Percentiles rank a stretch among this genome's conserved stretches.
Conservation (phyloP, 148 eudicot species). For the Dysphania ambrosioides region DNA sequence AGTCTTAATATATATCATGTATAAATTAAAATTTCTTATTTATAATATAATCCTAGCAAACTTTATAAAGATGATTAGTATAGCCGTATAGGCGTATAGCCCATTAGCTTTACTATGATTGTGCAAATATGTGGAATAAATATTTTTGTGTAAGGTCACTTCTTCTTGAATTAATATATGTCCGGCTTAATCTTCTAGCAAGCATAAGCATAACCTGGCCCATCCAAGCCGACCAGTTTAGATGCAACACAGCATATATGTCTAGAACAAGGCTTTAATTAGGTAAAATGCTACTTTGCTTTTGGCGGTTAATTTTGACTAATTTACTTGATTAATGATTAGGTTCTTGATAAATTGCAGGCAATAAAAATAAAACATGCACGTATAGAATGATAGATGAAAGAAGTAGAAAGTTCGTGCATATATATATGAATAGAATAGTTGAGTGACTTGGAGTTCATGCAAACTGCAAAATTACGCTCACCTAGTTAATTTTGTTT, state of each 20-base stretch:
- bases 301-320: conserved; percentile 6
- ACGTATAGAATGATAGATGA: background rate
- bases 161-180: too few relatives aligned
- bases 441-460: background rate
- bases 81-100: too few relatives aligned
- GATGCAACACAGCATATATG: background rate
- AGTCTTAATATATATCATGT: too few relatives aligned
- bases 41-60: too few relatives aligned
- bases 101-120: too few relatives aligned
- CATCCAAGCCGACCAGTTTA: background rate
- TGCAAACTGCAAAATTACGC: background rate
- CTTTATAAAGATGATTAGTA: too few relatives aligned
- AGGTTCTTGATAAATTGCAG: background rate
- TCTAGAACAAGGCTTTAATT: background rate
- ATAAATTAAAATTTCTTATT: too few relatives aligned
- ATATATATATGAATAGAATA: too few relatives aligned
- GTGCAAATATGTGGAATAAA: too few relatives aligned
- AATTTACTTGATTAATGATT: background rate
- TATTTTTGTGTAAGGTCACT: too few relatives aligned
- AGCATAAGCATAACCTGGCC: background rate
- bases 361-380: background rate
- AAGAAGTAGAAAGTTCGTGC: background rate
- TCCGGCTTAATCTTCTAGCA: too few relatives aligned
- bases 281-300: conserved; percentile 1
- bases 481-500: background rate